These are phyloP conservation scores for Pythium inflatum DNA, from an alignment of 352 stramenopile genomes.

Conservation along the genomic window DNA sequence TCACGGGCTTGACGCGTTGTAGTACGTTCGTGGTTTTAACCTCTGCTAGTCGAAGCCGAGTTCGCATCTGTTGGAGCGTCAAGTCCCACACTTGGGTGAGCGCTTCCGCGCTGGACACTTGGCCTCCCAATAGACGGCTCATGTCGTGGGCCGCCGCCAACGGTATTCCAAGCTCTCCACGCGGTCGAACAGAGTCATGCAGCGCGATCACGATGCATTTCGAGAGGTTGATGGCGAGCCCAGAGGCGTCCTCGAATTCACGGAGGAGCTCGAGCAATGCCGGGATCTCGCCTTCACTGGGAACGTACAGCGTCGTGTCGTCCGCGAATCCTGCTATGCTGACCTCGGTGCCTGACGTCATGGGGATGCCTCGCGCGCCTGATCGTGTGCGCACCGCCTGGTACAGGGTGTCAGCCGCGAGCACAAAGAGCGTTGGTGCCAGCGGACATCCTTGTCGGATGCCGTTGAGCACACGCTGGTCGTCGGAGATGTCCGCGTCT, in stretches of 20 bases:
- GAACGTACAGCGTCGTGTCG: background rate
- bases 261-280: background rate
- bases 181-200: background rate
- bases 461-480: background rate
- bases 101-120: background rate
- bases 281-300: background rate
- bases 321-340: background rate
- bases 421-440: conserved; percentile 5
- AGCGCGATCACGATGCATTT: background rate
- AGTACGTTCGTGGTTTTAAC: conserved; percentile 20
- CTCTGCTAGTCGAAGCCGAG: background rate
- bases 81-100: conserved; percentile 1
- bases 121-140: background rate
- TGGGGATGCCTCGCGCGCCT: background rate
- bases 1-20: conserved; percentile 6
- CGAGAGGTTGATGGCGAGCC: conserved; percentile 4
- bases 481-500: background rate
- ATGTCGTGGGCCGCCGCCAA: background rate
- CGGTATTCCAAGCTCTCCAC: background rate
- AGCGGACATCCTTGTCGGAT: conserved; percentile 21
- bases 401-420: conserved; percentile 10
- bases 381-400: background rate
- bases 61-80: background rate
- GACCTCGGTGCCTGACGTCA: background rate
- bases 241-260: background rate